These are phyloP conservation scores for Aspergillus taichungensis DNA, from an alignment of 495 filamentous ascomycete species.

Conservation along the genomic window DNA sequence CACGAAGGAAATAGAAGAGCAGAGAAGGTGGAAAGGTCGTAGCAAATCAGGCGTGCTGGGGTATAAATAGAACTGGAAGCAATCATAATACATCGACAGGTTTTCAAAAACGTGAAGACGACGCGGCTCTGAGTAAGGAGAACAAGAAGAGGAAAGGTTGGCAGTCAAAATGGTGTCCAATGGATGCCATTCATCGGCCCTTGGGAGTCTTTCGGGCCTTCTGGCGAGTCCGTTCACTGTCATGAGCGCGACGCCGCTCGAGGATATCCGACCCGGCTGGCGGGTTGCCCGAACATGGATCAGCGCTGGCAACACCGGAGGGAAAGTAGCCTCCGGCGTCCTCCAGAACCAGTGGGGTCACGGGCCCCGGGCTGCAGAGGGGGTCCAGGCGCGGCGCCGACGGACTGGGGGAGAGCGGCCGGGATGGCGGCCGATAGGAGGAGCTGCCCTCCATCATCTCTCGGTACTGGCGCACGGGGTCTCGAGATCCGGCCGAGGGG, in stretches of 20 bases:
- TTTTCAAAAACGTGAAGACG: too few relatives aligned
- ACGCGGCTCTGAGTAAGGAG: neutral
- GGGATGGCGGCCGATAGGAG: conserved; percentile 18
- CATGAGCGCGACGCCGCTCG: conserved; percentile 29
- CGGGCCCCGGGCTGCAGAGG: conserved; percentile 64
- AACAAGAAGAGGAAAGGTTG: conserved; percentile 20
- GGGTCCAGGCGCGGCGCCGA: conserved; percentile 58
- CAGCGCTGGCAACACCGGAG: conserved; percentile 21
- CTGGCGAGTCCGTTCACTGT: conserved; percentile 32
- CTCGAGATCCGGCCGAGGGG: conserved; percentile 22
- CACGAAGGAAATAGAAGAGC: conserved; percentile 24
- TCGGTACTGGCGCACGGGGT: conserved; percentile 31
- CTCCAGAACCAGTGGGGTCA: conserved; percentile 69
- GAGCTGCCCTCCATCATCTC: conserved; percentile 25
- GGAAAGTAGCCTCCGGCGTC: conserved; percentile 45
- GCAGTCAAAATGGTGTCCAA: conserved; percentile 1
- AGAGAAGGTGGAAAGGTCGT: conserved; percentile 33
- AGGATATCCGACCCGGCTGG: conserved; percentile 24
- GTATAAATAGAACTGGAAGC: conserved; percentile 26
- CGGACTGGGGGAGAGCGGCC: conserved; percentile 32
- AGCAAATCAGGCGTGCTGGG: conserved; percentile 27
- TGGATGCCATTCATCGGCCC: conserved; percentile 19
- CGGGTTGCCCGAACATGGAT: conserved; percentile 11
- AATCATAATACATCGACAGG: conserved; percentile 13
- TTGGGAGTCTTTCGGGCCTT: conserved; percentile 24